A percentile compares a stretch with the other conserved stretches of the same genome.
These are phyloP conservation scores for Tirmania nivea DNA, from an alignment of 495 filamentous ascomycete species.

Conservation along the genomic window DNA sequence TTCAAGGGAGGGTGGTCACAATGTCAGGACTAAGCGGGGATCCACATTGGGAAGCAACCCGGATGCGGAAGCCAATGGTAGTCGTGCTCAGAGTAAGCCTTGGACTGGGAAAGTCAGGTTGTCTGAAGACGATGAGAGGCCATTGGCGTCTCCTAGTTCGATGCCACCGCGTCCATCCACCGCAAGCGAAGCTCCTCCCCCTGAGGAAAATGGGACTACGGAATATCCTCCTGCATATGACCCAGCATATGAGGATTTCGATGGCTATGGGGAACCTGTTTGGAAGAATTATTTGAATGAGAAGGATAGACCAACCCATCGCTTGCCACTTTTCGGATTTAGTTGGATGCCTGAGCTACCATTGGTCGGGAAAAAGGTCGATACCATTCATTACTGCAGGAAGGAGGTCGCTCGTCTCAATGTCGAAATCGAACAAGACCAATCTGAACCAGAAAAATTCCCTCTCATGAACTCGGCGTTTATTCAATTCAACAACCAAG, in stretches of 20 bases:
- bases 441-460: slow-evolving; percentile 64
- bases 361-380: slow-evolving; percentile 70
- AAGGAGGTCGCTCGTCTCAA: slow-evolving; percentile 76
- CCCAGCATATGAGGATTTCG: slow-evolving; percentile 36
- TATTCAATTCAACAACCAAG: slow-evolving; percentile 95
- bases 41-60: neutral
- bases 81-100: neutral
- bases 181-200: slow-evolving; percentile 11
- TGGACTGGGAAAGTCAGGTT: neutral
- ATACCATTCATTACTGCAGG: slow-evolving; percentile 82
- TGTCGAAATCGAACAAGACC: slow-evolving; percentile 80
- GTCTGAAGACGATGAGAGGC: slow-evolving; percentile 10
- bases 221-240: slow-evolving; percentile 56
- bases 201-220: slow-evolving; percentile 22
- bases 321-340: slow-evolving; percentile 54
- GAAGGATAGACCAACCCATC: slow-evolving; percentile 69
- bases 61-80: neutral
- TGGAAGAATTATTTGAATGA: slow-evolving; percentile 69
- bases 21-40: neutral
- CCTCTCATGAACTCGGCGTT: slow-evolving; percentile 96
- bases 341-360: slow-evolving; percentile 69
- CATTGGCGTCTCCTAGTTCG: slow-evolving; percentile 11
- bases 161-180: slow-evolving; percentile 2
- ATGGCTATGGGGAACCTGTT: slow-evolving; percentile 42
- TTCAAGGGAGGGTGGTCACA: neutral